A percentile compares a stretch with the other conserved stretches of the same genome.
Conservation (phyloP, 768 basidiomycete genomes). For the Tulasnella sp. region DNA sequence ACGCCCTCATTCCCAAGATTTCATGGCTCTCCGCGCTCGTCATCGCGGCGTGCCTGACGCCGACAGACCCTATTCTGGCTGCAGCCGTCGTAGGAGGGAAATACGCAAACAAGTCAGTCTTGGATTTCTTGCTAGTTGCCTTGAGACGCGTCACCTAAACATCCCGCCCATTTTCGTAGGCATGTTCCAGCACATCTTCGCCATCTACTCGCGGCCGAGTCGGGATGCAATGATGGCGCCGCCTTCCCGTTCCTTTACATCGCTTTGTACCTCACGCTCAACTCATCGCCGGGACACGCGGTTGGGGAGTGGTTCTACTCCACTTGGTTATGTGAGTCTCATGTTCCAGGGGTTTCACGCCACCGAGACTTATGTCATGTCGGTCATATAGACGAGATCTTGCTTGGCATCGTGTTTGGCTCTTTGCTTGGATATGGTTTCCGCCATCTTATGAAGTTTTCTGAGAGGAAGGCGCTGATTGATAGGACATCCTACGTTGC, state of each 20-base stretch:
- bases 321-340: constrained; percentile 70
- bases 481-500: constrained; percentile 93
- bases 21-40: constrained; percentile 83
- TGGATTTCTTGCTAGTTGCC: too few species aligned
- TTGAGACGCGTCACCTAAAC: too few species aligned
- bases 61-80: constrained; percentile 89
- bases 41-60: constrained; percentile 85
- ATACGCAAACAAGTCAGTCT: constrained; percentile 98
- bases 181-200: constrained; percentile 57
- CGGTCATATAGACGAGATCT: constrained; percentile 53
- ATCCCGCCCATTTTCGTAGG: too few species aligned
- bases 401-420: constrained; percentile 66
- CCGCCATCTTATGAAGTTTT: constrained; percentile 88
- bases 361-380: constrained; percentile 10
- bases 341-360: constrained; percentile 15
- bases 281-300: constrained; percentile 47
- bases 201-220: constrained; percentile 27
- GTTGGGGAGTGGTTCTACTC: constrained; percentile 80
- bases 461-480: constrained; percentile 73
- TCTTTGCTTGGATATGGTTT: constrained; percentile 64
- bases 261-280: constrained; percentile 75
- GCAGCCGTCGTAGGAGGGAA: constrained; percentile 90
- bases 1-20: constrained; percentile 79
- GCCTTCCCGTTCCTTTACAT: constrained; percentile 92
- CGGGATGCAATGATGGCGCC: constrained; percentile 92